These are phyloP conservation scores for Pseudocercospora pini-densiflorae DNA, from an alignment of 2,329 filamentous ascomycete genomes.

Conservation along the genomic window DNA sequence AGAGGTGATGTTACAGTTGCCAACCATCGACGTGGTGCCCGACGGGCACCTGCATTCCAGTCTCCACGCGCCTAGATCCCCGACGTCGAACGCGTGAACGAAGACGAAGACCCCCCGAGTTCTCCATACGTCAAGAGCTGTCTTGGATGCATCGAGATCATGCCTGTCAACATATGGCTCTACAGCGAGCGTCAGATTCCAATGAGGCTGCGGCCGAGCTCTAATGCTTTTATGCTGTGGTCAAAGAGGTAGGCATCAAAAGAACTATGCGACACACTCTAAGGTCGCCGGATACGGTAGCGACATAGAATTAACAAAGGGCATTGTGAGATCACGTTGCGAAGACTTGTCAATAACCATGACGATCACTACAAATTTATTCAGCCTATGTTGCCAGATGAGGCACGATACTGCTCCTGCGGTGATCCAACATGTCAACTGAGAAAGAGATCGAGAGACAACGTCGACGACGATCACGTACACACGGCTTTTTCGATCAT, in stretches of 20 bases:
- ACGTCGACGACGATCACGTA: conserved; percentile 7
- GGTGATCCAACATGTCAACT: background rate
- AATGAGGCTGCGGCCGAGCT: background rate
- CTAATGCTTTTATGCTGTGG: background rate
- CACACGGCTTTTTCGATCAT: conserved; percentile 17
- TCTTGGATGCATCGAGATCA: background rate
- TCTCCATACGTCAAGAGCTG: background rate
- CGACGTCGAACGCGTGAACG: background rate
- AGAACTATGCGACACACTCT: background rate
- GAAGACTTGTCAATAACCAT: background rate
- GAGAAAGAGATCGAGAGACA: background rate
- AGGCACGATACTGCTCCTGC: background rate
- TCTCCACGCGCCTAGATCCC: background rate
- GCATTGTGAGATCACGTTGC: background rate
- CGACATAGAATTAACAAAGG: background rate
- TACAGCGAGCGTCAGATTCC: background rate
- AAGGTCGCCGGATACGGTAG: background rate
- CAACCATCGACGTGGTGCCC: background rate
- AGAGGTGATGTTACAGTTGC: background rate
- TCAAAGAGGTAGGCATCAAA: background rate
- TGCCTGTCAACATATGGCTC: background rate
- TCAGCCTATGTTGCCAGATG: background rate
- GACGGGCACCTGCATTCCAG: background rate
- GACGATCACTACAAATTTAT: background rate
- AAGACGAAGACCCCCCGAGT: background rate